A percentile compares a stretch with the other conserved stretches of the same genome.
Conservation (phyloP, 2,329 filamentous ascomycete genomes). For the Epichloe typhina region DNA sequence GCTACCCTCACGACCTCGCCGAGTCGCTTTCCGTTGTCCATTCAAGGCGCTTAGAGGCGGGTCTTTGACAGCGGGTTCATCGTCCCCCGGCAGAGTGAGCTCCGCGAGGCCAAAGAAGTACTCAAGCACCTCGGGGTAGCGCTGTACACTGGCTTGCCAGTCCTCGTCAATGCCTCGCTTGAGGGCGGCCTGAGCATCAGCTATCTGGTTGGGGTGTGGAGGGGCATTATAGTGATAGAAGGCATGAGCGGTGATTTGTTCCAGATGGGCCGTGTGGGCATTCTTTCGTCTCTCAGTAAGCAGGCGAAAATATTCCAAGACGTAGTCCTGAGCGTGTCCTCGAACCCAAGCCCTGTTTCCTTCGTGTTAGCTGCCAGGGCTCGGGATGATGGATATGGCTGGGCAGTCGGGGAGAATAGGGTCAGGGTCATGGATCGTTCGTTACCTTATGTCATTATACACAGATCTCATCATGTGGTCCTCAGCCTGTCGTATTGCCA, state of each 20-base stretch:
- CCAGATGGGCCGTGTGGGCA: constrained; percentile 40
- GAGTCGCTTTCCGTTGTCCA: constrained; percentile 32
- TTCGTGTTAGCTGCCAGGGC: constrained; percentile 6
- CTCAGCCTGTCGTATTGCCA: constrained; percentile 51
- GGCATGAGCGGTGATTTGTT: constrained; percentile 40
- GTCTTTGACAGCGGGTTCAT: constrained; percentile 44
- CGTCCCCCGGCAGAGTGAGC: constrained; percentile 49
- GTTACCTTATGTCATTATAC: constrained; percentile 50
- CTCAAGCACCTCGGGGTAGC: constrained; percentile 70
- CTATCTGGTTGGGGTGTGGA: constrained; percentile 49
- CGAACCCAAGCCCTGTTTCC: constrained; percentile 47
- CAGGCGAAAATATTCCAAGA: constrained; percentile 50
- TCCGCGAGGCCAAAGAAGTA: constrained; percentile 66
- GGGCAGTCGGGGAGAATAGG: too few relatives aligned
- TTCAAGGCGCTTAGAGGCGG: constrained; percentile 43
- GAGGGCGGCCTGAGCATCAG: constrained; percentile 49
- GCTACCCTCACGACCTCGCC: constrained; percentile 19
- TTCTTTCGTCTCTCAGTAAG: constrained; percentile 48
- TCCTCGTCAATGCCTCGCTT: constrained; percentile 68
- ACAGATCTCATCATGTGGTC: constrained; percentile 48
- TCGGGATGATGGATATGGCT: too few relatives aligned
- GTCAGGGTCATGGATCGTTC: constrained; percentile 1
- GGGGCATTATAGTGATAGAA: constrained; percentile 44
- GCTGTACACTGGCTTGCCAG: constrained; percentile 61
- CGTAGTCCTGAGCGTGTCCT: constrained; percentile 52